phyloP scores from a whole-genome alignment of 768 basidiomycete genomes.

The Lanmaoa rubissima region DNA sequence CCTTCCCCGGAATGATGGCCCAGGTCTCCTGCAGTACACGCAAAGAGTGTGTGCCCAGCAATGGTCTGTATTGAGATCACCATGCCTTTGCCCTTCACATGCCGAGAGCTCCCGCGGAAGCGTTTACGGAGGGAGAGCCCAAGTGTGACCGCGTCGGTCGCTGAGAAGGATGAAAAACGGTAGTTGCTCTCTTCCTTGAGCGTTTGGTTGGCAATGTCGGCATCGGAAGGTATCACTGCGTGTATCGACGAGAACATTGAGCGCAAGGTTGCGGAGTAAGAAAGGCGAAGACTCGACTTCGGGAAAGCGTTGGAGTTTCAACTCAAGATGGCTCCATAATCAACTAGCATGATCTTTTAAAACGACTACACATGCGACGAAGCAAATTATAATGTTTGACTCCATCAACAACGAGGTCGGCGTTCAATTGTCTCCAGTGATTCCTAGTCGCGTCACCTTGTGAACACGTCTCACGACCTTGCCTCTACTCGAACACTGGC shows the following conservation, averaged over 20 bases:
- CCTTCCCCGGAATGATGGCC: slow-evolving; percentile 63
- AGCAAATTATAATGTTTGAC: neutral
- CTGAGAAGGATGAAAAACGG: slow-evolving; percentile 72
- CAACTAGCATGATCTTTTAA: neutral
- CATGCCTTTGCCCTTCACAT: slow-evolving; percentile 75
- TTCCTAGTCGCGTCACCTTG: neutral
- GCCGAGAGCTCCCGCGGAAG: slow-evolving; percentile 70
- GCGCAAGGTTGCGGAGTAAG: slow-evolving; percentile 12
- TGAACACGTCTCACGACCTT: no score
- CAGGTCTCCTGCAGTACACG: slow-evolving; percentile 82
- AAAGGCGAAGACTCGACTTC: neutral
- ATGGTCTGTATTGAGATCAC: slow-evolving; percentile 79
- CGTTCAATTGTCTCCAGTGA: neutral
- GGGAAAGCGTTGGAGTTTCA: neutral
- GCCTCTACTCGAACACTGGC: neutral
- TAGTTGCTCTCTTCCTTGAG: slow-evolving; percentile 67
- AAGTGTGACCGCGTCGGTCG: slow-evolving; percentile 77
- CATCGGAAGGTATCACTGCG: slow-evolving; percentile 62
- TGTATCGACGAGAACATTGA: slow-evolving; percentile 67
- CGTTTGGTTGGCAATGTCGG: slow-evolving; percentile 69
- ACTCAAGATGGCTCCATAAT: neutral
- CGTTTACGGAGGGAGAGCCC: slow-evolving; percentile 79
- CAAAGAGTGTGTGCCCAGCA: slow-evolving; percentile 74
- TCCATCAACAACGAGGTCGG: neutral
- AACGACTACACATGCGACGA: neutral